These are phyloP conservation scores for Claviceps maximensis DNA, from an alignment of 2,329 filamentous ascomycete species.

Conservation along the genomic window DNA sequence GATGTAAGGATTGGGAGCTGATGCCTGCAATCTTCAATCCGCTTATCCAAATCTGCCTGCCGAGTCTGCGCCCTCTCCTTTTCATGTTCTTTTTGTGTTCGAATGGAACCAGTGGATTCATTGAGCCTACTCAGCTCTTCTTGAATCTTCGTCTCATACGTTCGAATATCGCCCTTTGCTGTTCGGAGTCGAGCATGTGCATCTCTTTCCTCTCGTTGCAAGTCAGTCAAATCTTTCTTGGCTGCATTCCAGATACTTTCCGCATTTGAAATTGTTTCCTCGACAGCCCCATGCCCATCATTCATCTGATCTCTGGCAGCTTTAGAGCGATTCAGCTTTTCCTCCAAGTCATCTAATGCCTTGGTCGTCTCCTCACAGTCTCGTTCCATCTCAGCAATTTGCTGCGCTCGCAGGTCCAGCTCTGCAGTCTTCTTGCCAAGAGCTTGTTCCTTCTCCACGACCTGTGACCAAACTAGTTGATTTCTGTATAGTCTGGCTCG, in stretches of 20 bases:
- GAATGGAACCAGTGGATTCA: conserved; percentile 55
- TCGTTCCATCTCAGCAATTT: conserved; percentile 16
- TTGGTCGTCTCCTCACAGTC: conserved; percentile 31
- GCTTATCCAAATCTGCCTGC: conserved; percentile 15
- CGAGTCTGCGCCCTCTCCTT: conserved; percentile 17
- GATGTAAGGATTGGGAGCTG: conserved; percentile 22
- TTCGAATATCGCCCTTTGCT: conserved; percentile 33
- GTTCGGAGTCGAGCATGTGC: conserved; percentile 45
- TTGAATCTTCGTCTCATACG: conserved; percentile 33
- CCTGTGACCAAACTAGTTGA: conserved; percentile 79
- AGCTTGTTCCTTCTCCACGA: conserved; percentile 57
- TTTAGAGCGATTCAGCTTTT: conserved; percentile 26
- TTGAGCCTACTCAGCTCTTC: conserved; percentile 50
- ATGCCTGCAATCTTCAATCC: conserved; percentile 16
- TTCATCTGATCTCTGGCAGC: conserved; percentile 27
- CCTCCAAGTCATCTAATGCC: conserved; percentile 32
- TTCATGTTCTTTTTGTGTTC: conserved; percentile 49
- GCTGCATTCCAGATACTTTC: conserved; percentile 40
- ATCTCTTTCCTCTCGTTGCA: conserved; percentile 51
- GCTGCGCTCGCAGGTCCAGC: conserved; percentile 12
- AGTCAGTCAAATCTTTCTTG: conserved; percentile 37
- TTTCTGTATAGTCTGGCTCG: conserved; percentile 45
- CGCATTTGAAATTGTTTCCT: conserved; percentile 29
- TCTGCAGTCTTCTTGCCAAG: conserved; percentile 24
- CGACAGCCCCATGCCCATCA: conserved; percentile 32